These are phyloP conservation scores for Scheffersomyces ergatensis DNA, from an alignment of 805 yeast species.

Conservation along the genomic window DNA sequence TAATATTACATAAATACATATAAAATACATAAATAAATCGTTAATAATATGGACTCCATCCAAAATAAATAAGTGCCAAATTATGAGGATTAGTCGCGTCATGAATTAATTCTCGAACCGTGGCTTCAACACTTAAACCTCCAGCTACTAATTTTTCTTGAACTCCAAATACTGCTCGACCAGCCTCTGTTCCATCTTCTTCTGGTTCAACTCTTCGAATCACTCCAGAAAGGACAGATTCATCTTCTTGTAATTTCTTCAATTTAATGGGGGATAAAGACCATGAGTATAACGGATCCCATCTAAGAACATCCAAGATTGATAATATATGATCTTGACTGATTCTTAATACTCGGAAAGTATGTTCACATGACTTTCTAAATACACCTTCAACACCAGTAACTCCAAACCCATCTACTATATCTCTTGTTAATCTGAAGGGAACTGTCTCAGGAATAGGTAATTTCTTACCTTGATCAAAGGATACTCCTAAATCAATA, in stretches of 20 bases:
- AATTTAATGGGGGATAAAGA: conserved; percentile 72
- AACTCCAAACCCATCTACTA: conserved; percentile 87
- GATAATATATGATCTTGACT: conserved; percentile 72
- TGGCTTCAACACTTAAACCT: conserved; percentile 78
- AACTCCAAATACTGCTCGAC: conserved; percentile 72
- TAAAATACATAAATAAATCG: background rate
- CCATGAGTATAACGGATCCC: conserved; percentile 96
- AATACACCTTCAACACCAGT: conserved; percentile 83
- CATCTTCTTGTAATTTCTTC: conserved; percentile 46
- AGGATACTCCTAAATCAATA: conserved; percentile 94
- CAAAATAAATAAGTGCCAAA: conserved; percentile 72
- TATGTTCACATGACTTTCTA: conserved; percentile 68
- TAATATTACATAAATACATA: too few relatives aligned
- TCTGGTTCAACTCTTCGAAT: conserved; percentile 14
- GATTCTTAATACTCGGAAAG: conserved; percentile 61
- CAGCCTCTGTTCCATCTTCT: conserved; percentile 68
- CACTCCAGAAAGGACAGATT: conserved; percentile 8
- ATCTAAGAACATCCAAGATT: conserved; percentile 78
- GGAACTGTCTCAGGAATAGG: conserved; percentile 94
- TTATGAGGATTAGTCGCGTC: conserved; percentile 71
- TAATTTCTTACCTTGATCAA: conserved; percentile 85
- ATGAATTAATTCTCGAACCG: conserved; percentile 73
- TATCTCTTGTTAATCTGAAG: conserved; percentile 82
- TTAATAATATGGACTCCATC: conserved; percentile 79
- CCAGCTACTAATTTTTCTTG: conserved; percentile 62